These are phyloP conservation scores for Pseudogymnoascus sp. DNA, from an alignment of 2,329 filamentous ascomycete species.

Conservation along the genomic window DNA sequence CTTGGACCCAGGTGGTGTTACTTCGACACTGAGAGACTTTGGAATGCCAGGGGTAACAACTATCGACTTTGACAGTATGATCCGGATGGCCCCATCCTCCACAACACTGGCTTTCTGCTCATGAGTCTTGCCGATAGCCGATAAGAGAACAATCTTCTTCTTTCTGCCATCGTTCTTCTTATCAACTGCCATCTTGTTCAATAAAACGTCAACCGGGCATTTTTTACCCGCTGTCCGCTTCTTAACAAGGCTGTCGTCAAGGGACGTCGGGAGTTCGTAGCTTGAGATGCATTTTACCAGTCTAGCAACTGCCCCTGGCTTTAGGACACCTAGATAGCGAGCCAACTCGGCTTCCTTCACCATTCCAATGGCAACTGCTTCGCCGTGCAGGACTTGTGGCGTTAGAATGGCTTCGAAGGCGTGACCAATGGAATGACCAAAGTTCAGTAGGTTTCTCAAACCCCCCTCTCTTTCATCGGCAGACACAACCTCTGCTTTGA, in stretches of 20 bases:
- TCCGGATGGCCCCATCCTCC: slow-evolving; percentile 73
- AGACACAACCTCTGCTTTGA: slow-evolving; percentile 92
- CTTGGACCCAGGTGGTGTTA: slow-evolving; percentile 90
- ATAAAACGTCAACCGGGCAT: slow-evolving; percentile 76
- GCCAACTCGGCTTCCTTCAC: slow-evolving; percentile 94
- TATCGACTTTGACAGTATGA: slow-evolving; percentile 74
- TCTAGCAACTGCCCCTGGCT: slow-evolving; percentile 79
- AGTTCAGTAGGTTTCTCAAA: slow-evolving; percentile 89
- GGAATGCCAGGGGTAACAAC: slow-evolving; percentile 67
- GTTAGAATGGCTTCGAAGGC: slow-evolving; percentile 93
- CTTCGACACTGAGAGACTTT: slow-evolving; percentile 57
- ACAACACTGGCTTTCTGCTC: slow-evolving; percentile 86
- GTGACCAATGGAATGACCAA: slow-evolving; percentile 96
- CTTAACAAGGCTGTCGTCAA: slow-evolving; percentile 75
- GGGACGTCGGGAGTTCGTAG: slow-evolving; percentile 79
- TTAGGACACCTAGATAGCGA: slow-evolving; percentile 77
- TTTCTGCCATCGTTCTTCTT: slow-evolving; percentile 96
- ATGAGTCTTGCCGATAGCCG: slow-evolving; percentile 79
- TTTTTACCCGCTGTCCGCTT: slow-evolving; percentile 78
- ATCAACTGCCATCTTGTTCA: slow-evolving; percentile 93
- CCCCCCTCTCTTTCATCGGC: slow-evolving; percentile 92
- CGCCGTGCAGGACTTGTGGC: slow-evolving; percentile 89
- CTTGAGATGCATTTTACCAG: slow-evolving; percentile 90
- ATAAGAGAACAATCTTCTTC: slow-evolving; percentile 92
- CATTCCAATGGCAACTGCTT: slow-evolving; percentile 96